Evolutionary conservation across 139 green algal genomes (phyloP).

Genomic region (Limnomonas spitsbergensis): DNA sequence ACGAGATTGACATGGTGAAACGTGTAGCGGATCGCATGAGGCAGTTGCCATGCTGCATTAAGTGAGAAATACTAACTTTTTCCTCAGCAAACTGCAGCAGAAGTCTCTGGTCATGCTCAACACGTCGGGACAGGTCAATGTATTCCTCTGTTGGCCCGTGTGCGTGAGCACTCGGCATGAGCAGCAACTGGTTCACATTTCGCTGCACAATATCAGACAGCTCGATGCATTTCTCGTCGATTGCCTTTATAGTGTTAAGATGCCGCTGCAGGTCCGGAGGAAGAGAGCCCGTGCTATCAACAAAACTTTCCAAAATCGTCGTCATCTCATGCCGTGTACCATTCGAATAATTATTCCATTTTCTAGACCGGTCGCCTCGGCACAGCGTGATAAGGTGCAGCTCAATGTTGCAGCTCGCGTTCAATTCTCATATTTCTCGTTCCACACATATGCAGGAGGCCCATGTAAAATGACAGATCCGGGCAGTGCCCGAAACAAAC

Average conservation of each 20-base stretch:
- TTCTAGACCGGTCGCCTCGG: too few species aligned
- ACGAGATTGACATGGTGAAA: too few species aligned
- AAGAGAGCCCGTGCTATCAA: slow-evolving; percentile 59
- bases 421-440: too few species aligned
- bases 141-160: slow-evolving; percentile 25
- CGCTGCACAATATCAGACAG: slow-evolving; percentile 38
- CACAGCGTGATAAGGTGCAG: too few species aligned
- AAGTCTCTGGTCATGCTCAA: slow-evolving; percentile 47
- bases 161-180: slow-evolving; percentile 20
- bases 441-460: too few species aligned
- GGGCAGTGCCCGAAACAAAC: too few species aligned
- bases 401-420: too few species aligned
- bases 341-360: too few species aligned
- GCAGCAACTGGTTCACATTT: slow-evolving; percentile 31
- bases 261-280: slow-evolving; percentile 69
- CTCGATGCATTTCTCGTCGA: slow-evolving; percentile 62
- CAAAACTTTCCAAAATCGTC: slow-evolving; percentile 58
- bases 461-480: too few species aligned
- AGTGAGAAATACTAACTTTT: slow-evolving; percentile 56
- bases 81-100: slow-evolving; percentile 79
- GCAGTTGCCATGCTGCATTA: too few species aligned
- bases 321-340: background rate
- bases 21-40: too few species aligned
- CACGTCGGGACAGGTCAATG: background rate
- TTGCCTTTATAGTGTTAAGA: slow-evolving; percentile 68